Conservation (phyloP, 208 protist species). For the Porcisia hertigi region DNA sequence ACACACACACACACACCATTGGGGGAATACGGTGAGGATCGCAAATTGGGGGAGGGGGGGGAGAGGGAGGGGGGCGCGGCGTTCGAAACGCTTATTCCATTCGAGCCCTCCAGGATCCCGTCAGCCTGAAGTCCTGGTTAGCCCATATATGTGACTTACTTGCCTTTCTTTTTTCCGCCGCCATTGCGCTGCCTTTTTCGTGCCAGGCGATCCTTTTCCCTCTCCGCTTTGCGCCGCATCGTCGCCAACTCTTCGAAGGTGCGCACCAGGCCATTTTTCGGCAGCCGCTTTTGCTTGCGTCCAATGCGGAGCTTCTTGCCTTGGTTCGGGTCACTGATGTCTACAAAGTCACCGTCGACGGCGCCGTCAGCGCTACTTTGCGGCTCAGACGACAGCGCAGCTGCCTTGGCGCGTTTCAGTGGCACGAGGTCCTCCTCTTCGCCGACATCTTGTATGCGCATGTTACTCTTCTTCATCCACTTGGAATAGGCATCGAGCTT, state of each 20-base stretch:
- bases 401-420: slow-evolving; percentile 67
- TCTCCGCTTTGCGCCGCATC: slow-evolving; percentile 78
- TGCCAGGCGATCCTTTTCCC: slow-evolving; percentile 74
- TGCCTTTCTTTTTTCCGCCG: slow-evolving; percentile 32
- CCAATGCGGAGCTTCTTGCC: slow-evolving; percentile 91
- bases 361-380: slow-evolving; percentile 31
- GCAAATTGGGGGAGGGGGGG: background rate
- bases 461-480: slow-evolving; percentile 92
- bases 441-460: slow-evolving; percentile 91
- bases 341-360: slow-evolving; percentile 63
- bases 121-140: background rate
- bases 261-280: slow-evolving; percentile 86
- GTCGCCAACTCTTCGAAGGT: slow-evolving; percentile 86
- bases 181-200: slow-evolving; percentile 53
- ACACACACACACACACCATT: no score
- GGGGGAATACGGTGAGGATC: background rate
- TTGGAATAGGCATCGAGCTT: slow-evolving; percentile 89
- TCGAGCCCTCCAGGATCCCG: background rate
- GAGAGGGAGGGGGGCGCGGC: no score
- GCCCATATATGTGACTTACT: background rate
- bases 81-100: background rate
- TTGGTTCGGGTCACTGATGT: slow-evolving; percentile 91
- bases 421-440: slow-evolving; percentile 90
- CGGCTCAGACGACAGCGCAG: slow-evolving; percentile 26
- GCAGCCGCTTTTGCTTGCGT: slow-evolving; percentile 80